Base-by-base conservation (phyloP, 176 grass and related monocot genomes). In the Lolium perenne region DNA sequence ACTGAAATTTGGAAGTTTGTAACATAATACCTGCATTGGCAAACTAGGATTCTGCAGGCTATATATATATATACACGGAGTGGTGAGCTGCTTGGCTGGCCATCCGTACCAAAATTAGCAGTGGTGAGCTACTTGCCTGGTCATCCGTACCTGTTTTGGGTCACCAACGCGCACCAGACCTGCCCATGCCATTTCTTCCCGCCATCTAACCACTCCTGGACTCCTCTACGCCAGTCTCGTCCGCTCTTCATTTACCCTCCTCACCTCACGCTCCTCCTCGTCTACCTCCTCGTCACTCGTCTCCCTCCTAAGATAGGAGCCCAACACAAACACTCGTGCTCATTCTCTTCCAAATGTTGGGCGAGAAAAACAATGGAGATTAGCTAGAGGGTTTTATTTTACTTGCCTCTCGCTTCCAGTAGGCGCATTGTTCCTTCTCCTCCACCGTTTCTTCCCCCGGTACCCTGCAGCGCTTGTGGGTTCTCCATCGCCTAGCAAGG, bases 121-220 rank as follows among this genome's bases (percentile, higher is more conserved):
- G 45, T 20, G 38, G 65, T 15, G 65, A 83, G 73, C 84, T 67
- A 77, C 82, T 73, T 87, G 66, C 84, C 74, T 79, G 73, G 63
- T 20, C 80, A 74, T 60, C 80, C 80, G 58, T 83, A 79, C 85
- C 81, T 76, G 81, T 81, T 81, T 41, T 78, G 51, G 81, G 76
- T 81, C 76, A 84, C 85, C 85, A 13, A 84, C 79, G 80, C 59
- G 80, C 56, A 78, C 23, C 80, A n/a, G 80, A 87, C 59, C 41
- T 25, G n/a, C 79, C 41, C 89, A 87, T 76, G 89, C 76, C 76
- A 76, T 91, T 84, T 84, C 81, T 80, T 81, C 85, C 85, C 69
- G 76, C 89, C 85, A 77, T 91, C 89, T 87, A 87, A 74, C 85
- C 81, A 29, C 26, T 29, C 26, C 26, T 29, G 26, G 26, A 68